Conservation (phyloP, 768 basidiomycete species). For the Xanthoconium stramineum region DNA sequence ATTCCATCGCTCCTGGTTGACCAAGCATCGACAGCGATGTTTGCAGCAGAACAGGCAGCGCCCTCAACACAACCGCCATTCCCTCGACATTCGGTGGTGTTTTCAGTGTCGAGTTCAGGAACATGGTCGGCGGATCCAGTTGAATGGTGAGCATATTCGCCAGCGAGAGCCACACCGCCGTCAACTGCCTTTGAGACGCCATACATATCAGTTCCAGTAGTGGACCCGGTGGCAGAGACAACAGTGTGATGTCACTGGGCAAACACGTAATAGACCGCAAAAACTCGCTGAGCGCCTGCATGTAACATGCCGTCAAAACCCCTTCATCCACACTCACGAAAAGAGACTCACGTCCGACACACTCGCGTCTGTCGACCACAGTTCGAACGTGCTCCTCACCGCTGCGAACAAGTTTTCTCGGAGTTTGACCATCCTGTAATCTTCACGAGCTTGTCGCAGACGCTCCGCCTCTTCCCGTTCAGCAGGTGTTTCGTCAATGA, state of each 20-base stretch:
- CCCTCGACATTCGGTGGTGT: slow-evolving; percentile 53
- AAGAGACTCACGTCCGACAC: slow-evolving; percentile 64
- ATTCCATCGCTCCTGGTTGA: slow-evolving; percentile 63
- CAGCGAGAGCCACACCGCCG: slow-evolving; percentile 81
- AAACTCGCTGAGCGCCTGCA: slow-evolving; percentile 74
- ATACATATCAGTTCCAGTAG: slow-evolving; percentile 75
- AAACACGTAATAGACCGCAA: slow-evolving; percentile 85
- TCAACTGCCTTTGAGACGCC: slow-evolving; percentile 68
- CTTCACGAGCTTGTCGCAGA: slow-evolving; percentile 59
- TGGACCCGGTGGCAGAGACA: slow-evolving; percentile 79
- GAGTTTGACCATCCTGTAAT: slow-evolving; percentile 58
- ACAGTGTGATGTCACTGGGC: slow-evolving; percentile 69
- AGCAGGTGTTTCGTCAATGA: slow-evolving; percentile 56
- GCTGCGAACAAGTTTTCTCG: slow-evolving; percentile 64
- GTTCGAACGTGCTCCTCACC: slow-evolving; percentile 57
- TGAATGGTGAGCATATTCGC: slow-evolving; percentile 79
- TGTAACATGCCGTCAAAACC: slow-evolving; percentile 1
- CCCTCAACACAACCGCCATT: slow-evolving; percentile 50
- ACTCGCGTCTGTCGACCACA: slow-evolving; percentile 79
- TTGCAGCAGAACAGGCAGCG: slow-evolving; percentile 57
- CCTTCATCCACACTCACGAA: background rate
- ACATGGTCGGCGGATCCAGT: slow-evolving; percentile 65
- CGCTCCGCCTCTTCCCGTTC: slow-evolving; percentile 48
- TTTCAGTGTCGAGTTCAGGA: slow-evolving; percentile 42
- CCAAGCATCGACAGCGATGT: slow-evolving; percentile 53